Conservation (phyloP, 140 eudicot species). For the Eryngium alpinum region DNA sequence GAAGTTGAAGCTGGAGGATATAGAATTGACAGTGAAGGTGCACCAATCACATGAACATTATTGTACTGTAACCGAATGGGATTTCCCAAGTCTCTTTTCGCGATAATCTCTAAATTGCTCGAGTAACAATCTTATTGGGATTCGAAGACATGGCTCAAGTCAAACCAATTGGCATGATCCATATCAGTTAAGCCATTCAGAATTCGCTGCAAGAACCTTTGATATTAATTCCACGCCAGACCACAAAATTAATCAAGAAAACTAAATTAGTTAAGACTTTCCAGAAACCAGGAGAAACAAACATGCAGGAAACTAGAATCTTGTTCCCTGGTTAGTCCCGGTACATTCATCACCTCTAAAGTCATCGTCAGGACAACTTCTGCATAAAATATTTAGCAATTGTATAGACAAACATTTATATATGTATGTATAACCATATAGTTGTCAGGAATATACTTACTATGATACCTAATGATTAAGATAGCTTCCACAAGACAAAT, state of each 20-base stretch:
- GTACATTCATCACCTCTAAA: constrained; percentile 44
- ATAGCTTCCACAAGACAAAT: constrained; percentile 43
- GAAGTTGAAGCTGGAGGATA: no score
- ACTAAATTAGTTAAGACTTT: neutral
- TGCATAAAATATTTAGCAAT: neutral
- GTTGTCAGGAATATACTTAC: constrained; percentile 25
- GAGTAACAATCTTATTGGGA: neutral
- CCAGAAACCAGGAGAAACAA: no score
- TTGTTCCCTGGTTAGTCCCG: constrained; percentile 39
- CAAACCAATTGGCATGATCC: neutral
- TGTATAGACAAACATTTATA: neutral
- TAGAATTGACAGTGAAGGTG: no score
- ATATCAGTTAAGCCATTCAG: neutral
- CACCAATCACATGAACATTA: no score
- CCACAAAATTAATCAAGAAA: no score
- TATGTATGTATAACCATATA: neutral
- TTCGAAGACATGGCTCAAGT: neutral
- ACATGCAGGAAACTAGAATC: no score
- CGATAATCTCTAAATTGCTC: neutral
- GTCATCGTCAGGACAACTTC: constrained; percentile 51
- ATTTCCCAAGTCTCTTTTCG: neutral
- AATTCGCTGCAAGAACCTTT: neutral
- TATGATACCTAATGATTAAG: constrained; percentile 33
- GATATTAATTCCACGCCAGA: no score
- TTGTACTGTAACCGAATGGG: no score